Base-by-base conservation (phyloP, 768 basidiomycete genomes). In the Russula compacta region DNA sequence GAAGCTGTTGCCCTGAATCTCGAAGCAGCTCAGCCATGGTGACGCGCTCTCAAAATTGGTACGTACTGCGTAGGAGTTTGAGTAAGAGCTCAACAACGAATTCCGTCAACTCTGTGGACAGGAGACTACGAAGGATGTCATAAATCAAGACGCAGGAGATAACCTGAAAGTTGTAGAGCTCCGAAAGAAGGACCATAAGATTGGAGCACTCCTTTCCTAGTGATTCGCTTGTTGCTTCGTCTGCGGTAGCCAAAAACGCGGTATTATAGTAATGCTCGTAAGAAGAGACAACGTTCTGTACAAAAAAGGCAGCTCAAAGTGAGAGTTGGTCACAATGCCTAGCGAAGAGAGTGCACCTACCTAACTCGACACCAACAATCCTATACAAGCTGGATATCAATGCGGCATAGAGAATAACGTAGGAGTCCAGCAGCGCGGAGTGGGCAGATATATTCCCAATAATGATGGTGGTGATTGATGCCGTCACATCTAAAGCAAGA, bases 81-180 rank as follows among this genome's bases (percentile, higher is more conserved):
- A 98, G 79, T 56, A 99, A 67, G 5, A 95, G 75, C 71, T 98
- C 97, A 7, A 97, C 89, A 36, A 83, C 80, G 60, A 89, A 83
- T 71, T 98, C 95, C 0, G 79, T 78, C 56, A 95, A 73, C 2
- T 82, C 76, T 6, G 75, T 75, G 1, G 80, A 74, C 50, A 98
- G 76, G 49, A 98, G 79, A 14, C 79, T 77, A 8, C 89, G 84
- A 65, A 98, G 86, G 51, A 98, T 71, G 69, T 98, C 97, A 73
- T 93, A 98, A 50, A 98, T 75, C n/a, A 98, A 78, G 11, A 87
- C 75, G 59, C 85, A 92, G 3, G 91, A 91, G 56, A 98, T 82
- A 24, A 98, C 91, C 74, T 93, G 90, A 70, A 98, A 94, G 70
- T 98, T 98, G 77, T 98, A 98, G 19, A 99, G 76, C 70, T 98